Evolutionary conservation across 1,284 basidiomycete species (phyloP), one percentile per base, ranked within the genome.

Genomic region (Irpex rosettiformis): DNA sequence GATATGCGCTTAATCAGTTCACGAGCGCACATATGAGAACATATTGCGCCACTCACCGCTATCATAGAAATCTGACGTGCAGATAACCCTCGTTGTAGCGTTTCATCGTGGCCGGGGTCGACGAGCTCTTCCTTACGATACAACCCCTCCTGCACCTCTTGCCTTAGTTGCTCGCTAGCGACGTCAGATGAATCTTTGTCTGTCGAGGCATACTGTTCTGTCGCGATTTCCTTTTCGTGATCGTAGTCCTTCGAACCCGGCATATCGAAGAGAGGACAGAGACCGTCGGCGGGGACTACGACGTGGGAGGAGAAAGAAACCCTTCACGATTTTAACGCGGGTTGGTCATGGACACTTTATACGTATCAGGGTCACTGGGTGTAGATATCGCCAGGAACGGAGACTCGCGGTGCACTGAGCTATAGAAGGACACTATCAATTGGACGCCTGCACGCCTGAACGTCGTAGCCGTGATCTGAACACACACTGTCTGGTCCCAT

Each of bases 1-100:
- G 22, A n/a, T 8, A 47, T 18, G 29, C 27, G 10, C 45, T 24
- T 10, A 18, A 29, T 42, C n/a, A 30, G 48, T 28, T 18, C 30
- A 28, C 47, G 18, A 54, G 28, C 27, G 24, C 21, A 4, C 18
- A 22, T 51, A 22, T 25, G 29, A 37, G 51, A 22, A 42, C 29
- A 8, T 28, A 21, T 27, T 25, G 52, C 24, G 13, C 11, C 18
- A 69, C 79, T 61, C 65, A 83, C 78, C 59, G 84, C 83, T 63
- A 85, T 89, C 87, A 90, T 89, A 25, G 85, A 85, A 52, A 89
- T 86, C 66, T 86, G 85, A 27, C 85, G 77, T 48, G 84, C 81
- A 64, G 87, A 85, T 58, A 89, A 77, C 10, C 79, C 82, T 58
- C 85, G 79, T 66, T 86, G 84, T 16, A 86, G 72, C 52, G 73